These are phyloP conservation scores for Nosema bombycis DNA, from an alignment of 371 early-diverging fungal species.

Conservation along the genomic window DNA sequence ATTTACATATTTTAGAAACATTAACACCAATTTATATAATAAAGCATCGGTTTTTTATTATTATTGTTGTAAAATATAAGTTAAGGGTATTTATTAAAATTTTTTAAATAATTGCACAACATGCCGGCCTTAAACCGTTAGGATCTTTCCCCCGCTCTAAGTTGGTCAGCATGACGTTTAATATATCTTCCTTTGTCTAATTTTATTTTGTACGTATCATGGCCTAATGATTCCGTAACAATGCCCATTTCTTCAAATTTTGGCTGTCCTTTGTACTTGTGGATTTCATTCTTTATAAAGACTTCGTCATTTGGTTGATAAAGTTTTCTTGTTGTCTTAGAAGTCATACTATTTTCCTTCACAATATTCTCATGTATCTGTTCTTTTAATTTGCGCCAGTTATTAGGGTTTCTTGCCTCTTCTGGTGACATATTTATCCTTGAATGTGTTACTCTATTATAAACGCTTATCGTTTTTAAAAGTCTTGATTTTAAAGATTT, in stretches of 20 bases:
- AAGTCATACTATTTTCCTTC: background rate
- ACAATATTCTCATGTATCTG: background rate
- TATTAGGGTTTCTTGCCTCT: background rate
- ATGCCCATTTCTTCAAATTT: conserved; percentile 1
- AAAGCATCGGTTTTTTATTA: too few relatives aligned
- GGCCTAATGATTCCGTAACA: background rate
- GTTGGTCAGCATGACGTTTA: conserved; percentile 7
- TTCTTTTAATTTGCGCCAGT: background rate
- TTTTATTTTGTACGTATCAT: conserved; percentile 5
- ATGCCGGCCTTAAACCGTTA: background rate
- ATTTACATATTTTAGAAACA: too few relatives aligned
- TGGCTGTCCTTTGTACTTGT: conserved; percentile 13
- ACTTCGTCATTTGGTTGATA: background rate
- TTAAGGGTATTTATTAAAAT: background rate
- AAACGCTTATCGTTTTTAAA: background rate
- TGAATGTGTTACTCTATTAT: background rate
- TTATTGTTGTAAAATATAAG: background rate
- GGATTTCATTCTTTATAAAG: conserved; percentile 3
- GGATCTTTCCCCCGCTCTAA: background rate
- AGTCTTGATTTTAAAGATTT: background rate
- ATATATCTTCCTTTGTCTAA: conserved; percentile 1
- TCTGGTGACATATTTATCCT: background rate
- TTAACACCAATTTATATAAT: too few relatives aligned
- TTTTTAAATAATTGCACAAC: background rate
- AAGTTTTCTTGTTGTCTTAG: background rate